Base-by-base conservation (phyloP, 2,329 filamentous ascomycete genomes). In the Fusarium armeniacum region DNA sequence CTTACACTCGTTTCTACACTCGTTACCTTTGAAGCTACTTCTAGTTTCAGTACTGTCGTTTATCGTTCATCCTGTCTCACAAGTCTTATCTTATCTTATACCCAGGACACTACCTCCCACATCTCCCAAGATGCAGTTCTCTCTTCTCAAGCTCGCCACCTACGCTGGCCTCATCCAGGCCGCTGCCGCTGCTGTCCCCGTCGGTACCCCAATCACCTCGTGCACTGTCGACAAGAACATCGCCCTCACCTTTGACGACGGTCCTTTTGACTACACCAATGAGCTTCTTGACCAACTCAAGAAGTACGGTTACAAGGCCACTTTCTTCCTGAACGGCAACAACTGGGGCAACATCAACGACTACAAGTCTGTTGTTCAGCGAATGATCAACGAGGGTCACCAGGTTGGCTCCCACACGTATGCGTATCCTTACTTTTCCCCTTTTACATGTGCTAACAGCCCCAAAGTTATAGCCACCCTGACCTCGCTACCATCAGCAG, bases 351-450 rank as follows among this genome's bases (percentile, higher is more conserved):
- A 66, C 52, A 73, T 77, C 16, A 60, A 65, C 15, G 58, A 75
- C 51, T 69, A 76, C 47, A 22, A 41, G 15, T 38, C 66, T 4
- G 66, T 63, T 3, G 58, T 78, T 24, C 58, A 73, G 61, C 81
- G 83, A 58, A 84, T 85, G 78, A 64, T 84, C 63, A 63, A 75
- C 47, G 69, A 72, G 33, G 84, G 85, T 7, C 87, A 89, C 76
- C 87, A 89, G 77, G 80, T 89, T 60, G 87, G 84, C 49, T 85
- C 83, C 30, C 62, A 65, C 62, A 65, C 62, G 62, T 65, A 66
- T 28, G 62, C 50, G 13, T 28, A 38, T 47, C 26, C 35, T 11
- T 18, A 24, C 18, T 20, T 35, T 16, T 15, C 18, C 53, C 58
- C 32, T 8, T 18, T 33, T 50, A 18, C 32, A 30, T 49, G 45